These are phyloP conservation scores for Exidia glandulosa DNA, from an alignment of 768 basidiomycete species.

Conservation along the genomic window DNA sequence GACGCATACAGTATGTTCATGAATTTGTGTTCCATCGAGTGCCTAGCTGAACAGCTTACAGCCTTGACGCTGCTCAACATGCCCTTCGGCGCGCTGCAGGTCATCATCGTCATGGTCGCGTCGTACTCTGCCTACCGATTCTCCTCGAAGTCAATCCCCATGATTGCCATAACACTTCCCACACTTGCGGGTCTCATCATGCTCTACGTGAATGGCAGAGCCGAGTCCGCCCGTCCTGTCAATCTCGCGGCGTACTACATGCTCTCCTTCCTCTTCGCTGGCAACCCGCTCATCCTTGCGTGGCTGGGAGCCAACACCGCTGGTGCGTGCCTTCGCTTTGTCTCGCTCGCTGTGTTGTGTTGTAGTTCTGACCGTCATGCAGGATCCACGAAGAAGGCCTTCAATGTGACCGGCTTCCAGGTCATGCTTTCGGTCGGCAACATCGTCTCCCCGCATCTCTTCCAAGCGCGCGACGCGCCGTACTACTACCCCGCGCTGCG, in stretches of 20 bases:
- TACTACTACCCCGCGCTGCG: constrained; percentile 27
- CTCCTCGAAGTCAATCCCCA: constrained; percentile 29
- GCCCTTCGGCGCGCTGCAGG: constrained; percentile 34
- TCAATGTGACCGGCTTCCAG: constrained; percentile 19
- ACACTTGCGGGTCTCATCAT: constrained; percentile 28
- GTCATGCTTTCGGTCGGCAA: constrained; percentile 18
- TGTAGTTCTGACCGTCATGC: neutral
- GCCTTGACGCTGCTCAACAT: constrained; percentile 29
- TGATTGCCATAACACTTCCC: constrained; percentile 24
- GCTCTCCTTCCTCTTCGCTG: constrained; percentile 19
- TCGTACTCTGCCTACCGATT: constrained; percentile 26
- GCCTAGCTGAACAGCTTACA: constrained; percentile 15
- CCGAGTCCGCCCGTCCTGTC: constrained; percentile 16
- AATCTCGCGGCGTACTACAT: constrained; percentile 30
- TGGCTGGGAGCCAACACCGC: constrained; percentile 23
- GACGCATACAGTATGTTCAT: constrained; percentile 11
- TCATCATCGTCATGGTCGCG: constrained; percentile 25
- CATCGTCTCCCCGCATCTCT: constrained; percentile 20
- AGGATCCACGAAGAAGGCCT: constrained; percentile 25
- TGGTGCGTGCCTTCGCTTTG: constrained; percentile 11
- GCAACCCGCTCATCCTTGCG: constrained; percentile 20
- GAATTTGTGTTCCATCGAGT: constrained; percentile 32
- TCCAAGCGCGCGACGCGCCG: constrained; percentile 16
- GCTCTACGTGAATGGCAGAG: constrained; percentile 24
- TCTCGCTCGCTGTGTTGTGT: constrained; percentile 11